Evolutionary conservation across 176 grass and related monocot genomes (phyloP).

Genomic region (Puccinellia tenuiflora): DNA sequence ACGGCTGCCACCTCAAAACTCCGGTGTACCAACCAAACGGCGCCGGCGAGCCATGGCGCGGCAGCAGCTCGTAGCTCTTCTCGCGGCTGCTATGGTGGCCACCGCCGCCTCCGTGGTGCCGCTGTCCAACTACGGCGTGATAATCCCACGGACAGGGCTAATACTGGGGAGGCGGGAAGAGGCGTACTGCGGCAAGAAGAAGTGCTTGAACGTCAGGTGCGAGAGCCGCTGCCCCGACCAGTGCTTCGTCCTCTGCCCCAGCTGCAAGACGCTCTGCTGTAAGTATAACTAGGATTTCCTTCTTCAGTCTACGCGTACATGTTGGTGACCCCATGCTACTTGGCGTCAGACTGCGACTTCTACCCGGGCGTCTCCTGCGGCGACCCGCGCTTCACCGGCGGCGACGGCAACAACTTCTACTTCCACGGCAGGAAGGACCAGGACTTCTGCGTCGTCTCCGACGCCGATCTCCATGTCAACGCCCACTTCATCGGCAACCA

Average conservation of each 20-base stretch:
- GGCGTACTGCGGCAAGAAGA: neutral
- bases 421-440: conserved; percentile 36
- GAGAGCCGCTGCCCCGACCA: conserved; percentile 33
- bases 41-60: neutral
- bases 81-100: neutral
- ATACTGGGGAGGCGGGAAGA: neutral
- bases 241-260: conserved; percentile 53
- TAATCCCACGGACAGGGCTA: neutral
- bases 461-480: conserved; percentile 37
- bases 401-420: conserved; percentile 50
- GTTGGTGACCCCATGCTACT: neutral
- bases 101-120: neutral
- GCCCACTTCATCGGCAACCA: conserved; percentile 45
- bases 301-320: neutral
- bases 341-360: conserved; percentile 16
- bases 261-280: conserved; percentile 53
- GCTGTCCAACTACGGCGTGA: neutral
- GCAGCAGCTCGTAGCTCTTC: neutral
- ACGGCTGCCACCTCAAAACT: neutral
- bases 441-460: conserved; percentile 45
- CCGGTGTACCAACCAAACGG: neutral
- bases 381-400: conserved; percentile 41
- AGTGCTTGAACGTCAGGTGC: conserved; percentile 28
- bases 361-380: conserved; percentile 25
- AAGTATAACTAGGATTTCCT: neutral